phyloP scores from a whole-genome alignment of 2,329 filamentous ascomycete genomes.

The Pyricularia grisea region DNA sequence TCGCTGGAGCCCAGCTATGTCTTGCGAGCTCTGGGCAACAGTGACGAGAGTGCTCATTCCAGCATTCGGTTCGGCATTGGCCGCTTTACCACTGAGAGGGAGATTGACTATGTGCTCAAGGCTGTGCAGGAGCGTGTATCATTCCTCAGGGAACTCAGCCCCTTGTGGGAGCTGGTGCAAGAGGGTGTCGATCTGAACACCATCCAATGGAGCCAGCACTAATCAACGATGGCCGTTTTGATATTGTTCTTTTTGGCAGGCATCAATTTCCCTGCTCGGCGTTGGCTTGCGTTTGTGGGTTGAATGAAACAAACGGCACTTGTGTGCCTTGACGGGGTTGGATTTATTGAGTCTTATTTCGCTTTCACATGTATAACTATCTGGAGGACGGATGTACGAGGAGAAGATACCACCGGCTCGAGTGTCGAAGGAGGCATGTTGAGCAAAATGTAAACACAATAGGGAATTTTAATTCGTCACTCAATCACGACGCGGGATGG shows the following conservation, averaged over 20 bases:
- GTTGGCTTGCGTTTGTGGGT: background rate
- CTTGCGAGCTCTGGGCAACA: conserved; percentile 85
- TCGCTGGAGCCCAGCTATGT: conserved; percentile 97
- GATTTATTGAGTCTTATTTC: background rate
- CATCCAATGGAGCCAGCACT: conserved; percentile 98
- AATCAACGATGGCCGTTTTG: conserved; percentile 11
- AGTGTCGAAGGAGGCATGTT: background rate
- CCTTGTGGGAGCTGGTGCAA: conserved; percentile 95
- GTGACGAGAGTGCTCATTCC: conserved; percentile 94
- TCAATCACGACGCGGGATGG: background rate
- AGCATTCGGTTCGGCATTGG: conserved; percentile 97
- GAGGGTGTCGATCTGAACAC: conserved; percentile 92
- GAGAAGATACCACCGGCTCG: conserved; percentile 2
- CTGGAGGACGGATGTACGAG: background rate
- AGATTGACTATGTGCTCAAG: conserved; percentile 97
- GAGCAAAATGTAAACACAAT: background rate
- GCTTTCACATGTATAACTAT: conserved; percentile 3
- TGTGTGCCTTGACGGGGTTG: background rate
- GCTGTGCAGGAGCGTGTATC: conserved; percentile 84
- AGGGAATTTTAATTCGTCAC: background rate
- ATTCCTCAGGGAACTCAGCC: conserved; percentile 89
- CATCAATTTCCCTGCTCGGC: background rate
- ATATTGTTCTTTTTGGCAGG: background rate
- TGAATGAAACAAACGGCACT: background rate
- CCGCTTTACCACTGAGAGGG: conserved; percentile 86